phyloP scores from a whole-genome alignment of 345 rosid species.

The Boechera retrofracta region DNA sequence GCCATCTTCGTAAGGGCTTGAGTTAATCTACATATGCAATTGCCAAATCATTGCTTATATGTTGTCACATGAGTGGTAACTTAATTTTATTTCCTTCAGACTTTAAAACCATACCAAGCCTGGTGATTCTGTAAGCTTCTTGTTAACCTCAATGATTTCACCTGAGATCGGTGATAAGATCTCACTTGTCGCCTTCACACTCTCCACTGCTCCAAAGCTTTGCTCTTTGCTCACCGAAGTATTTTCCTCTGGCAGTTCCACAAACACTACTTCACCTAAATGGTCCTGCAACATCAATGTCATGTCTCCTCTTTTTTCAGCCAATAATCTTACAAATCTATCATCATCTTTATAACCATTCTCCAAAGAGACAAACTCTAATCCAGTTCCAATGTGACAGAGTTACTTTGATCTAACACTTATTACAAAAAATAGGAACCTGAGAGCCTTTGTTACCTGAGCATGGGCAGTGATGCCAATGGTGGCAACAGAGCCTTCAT shows the following conservation, averaged over 20 bases:
- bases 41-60: background rate
- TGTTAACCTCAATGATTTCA: conserved; percentile 74
- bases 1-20: conserved; percentile 87
- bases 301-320: conserved; percentile 3
- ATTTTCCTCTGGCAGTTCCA: conserved; percentile 76
- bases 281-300: conserved; percentile 61
- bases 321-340: background rate
- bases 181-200: conserved; percentile 97
- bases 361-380: background rate
- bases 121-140: conserved; percentile 69
- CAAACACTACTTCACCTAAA: conserved; percentile 93
- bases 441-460: conserved; percentile 56
- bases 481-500: conserved; percentile 80
- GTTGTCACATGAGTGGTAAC: conserved; percentile 10
- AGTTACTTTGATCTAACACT: background rate
- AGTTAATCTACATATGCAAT: conserved; percentile 60
- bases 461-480: conserved; percentile 96
- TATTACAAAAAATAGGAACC: background rate
- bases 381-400: conserved; percentile 4
- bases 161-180: conserved; percentile 81
- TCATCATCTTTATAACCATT: background rate
- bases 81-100: background rate
- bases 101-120: conserved; percentile 56
- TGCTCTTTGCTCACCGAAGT: conserved; percentile 58
- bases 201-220: conserved; percentile 87